phyloP scores from a whole-genome alignment of 129 eudicot genomes.

The Pseudognaphalium luteoalbum region DNA sequence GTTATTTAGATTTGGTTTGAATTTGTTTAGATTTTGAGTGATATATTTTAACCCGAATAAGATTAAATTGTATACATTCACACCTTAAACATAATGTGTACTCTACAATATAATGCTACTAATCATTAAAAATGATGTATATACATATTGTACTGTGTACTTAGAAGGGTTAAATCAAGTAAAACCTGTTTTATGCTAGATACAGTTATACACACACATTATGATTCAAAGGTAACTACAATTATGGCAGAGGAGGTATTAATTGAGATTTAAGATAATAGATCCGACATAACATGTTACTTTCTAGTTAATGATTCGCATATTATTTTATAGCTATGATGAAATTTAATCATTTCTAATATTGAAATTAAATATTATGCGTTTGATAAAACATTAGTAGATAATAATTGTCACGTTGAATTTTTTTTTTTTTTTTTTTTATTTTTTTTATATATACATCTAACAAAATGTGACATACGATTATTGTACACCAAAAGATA shows the following conservation, averaged over 20 bases:
- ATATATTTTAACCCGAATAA: too few species aligned
- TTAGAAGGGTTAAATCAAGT: too few species aligned
- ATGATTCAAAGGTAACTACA: slow-evolving; percentile 3
- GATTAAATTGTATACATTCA: too few species aligned
- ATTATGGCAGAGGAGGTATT: slow-evolving; percentile 7
- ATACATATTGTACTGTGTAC: too few species aligned
- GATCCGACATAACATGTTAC: slow-evolving; percentile 24
- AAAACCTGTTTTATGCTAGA: too few species aligned
- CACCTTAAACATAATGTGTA: too few species aligned
- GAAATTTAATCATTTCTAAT: slow-evolving; percentile 1
- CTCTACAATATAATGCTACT: too few species aligned
- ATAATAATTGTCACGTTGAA: neutral
- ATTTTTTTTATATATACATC: neutral
- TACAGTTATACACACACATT: too few species aligned
- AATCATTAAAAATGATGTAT: too few species aligned
- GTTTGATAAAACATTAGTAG: neutral
- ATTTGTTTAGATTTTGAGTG: too few species aligned
- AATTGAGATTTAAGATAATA: slow-evolving; percentile 12
- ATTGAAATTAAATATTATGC: neutral
- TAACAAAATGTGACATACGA: neutral
- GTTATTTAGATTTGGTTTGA: too few species aligned
- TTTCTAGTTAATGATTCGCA: slow-evolving; percentile 5
- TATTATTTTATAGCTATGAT: slow-evolving; percentile 13
- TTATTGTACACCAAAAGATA: neutral
- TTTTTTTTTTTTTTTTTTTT: too few species aligned